Base-by-base conservation (phyloP, 768 basidiomycete species). In the Lactarius tabidus region DNA sequence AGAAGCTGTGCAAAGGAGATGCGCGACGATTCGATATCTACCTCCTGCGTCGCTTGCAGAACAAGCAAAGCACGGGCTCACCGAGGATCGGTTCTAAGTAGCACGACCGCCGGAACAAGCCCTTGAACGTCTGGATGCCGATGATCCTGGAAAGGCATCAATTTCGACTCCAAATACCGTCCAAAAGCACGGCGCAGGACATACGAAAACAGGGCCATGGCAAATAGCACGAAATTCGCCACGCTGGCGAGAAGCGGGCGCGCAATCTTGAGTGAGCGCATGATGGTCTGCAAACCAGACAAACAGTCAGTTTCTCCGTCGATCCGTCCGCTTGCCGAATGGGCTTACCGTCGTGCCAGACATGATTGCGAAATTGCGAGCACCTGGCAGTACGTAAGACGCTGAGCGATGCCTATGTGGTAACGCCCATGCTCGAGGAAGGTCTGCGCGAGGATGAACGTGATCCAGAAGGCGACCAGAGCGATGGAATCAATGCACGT, bases 121-220 rank as follows among this genome's bases (percentile, higher is more conserved):
- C 94, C 63, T 88, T 86, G 80, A 99, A 99, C 0, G 91, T 85
- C 70, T 98, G 93, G 1, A 97, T 85, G n/a, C 96, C 95, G 63
- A 97, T 90, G 71, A 98, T 90, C 4, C 92, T 91, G 67, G 2
- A 56, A 45, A 33, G 10, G 28, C 59, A 43, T 26, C 62, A 66
- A 57, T 57, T 38, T 39, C 23, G 15, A 26, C 23, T 14, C 15
- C 14, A 26, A 48, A 45, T 23, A 26, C 23, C 93, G 79, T 5
- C 90, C 88, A 26, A 45, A 2, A 15, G 6, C 14, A n/a, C 33
- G 3, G 33, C 8, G 4, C 33, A 93, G 82, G 28, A 79, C 88
- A 71, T 64, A 92, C 90, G 91, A 93, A 75, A 98, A 97, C 7
- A 98, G 72, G 15, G 86, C 77, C 78, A 94, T 88, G 0, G 94